Evolutionary conservation across 2,329 filamentous ascomycete species (phyloP), one percentile per base, ranked within the genome.

Genomic region (Arachnomyces sp.): DNA sequence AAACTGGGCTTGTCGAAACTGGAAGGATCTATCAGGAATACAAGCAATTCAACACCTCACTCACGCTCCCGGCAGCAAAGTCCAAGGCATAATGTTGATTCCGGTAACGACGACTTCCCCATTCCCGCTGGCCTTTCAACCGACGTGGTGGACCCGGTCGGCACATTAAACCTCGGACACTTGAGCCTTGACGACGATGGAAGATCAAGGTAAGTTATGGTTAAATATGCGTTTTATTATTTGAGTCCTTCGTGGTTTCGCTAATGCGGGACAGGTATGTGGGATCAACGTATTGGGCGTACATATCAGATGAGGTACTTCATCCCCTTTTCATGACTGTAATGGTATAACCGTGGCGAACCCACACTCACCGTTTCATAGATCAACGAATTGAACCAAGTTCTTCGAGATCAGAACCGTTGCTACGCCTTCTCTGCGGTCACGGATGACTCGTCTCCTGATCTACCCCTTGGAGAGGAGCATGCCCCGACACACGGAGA

Each of bases 281-380:
- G 15, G 64, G 64, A 15, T 67, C 63, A 4, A 68, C 65, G 8
- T 68, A 66, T 43, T 68, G 63, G 63, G 65, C 65, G 17, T 68
- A 67, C 49, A 66, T 68, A 25, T 65, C 63, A 7, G 57, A 64
- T 28, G 64, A 68, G 55, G 63, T 66, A 59, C 39, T 39, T 9
- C 17, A 31, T 16, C 7, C 29, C 21, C 21, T 25, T 25, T 9
- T 25, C 21, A 5, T 25, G 21, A 25, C 5, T 25, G 9, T 25
- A 25, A 5, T 25, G 9, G 21, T 25, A n/a, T 25, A 25, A 9
- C 21, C 21, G 9, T 25, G 21, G 9, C 5, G 21, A 9, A 9
- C 9, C 9, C 25, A 37, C 13, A 39, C 21, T 31, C 15, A 36
- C 46, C 55, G 34, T n/a, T 6, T 33, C 21, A 9, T 39, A 67